Base-by-base conservation (phyloP, 1,139 yeast species). In the Geotrichum siamense region DNA sequence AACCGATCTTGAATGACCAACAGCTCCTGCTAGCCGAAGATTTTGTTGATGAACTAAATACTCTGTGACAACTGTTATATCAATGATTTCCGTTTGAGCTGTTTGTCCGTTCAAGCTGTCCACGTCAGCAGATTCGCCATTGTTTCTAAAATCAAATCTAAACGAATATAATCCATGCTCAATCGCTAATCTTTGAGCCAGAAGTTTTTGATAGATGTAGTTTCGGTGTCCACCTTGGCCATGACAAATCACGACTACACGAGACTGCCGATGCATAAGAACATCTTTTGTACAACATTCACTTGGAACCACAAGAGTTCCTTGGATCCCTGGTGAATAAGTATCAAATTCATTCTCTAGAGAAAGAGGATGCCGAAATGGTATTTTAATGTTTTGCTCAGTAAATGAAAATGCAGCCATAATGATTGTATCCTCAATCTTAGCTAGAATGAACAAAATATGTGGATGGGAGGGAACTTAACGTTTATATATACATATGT, bases 141-240 rank as follows among this genome's bases (percentile, higher is more conserved):
- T 81, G 6, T 84, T 85, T 48, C 96, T 69, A 55, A 89, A 89
- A 61, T 89, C 96, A 52, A 87, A 79, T 53, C 96, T 67, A 41
- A 83, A 69, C 1, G 80, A 72, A 59, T 71, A 76, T 41, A 78
- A 67, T 0, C 94, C 94, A 49, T 73, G 62, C 21, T 72, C 70
- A 4, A 67, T 61, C 0, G 91, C 79, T 43, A 89, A 60, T 28
- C 64, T 63, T 35, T 76, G 74, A 1, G 94, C 91, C 40, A 86
- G 61, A 16, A 65, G 54, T 34, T 74, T 74, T 53, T 82, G 89
- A 62, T 82, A 87, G 49, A 85, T 77, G 60, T 85, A 82, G 64
- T 83, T 76, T 51, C 87, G 75, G 59, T 87, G 94, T 0, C 95
- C 94, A 0, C 80, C 87, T 52, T 78, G 82, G 2, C 96, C 97